phyloP scores from a whole-genome alignment of 305 asterid species.

The Striga hermonthica region DNA sequence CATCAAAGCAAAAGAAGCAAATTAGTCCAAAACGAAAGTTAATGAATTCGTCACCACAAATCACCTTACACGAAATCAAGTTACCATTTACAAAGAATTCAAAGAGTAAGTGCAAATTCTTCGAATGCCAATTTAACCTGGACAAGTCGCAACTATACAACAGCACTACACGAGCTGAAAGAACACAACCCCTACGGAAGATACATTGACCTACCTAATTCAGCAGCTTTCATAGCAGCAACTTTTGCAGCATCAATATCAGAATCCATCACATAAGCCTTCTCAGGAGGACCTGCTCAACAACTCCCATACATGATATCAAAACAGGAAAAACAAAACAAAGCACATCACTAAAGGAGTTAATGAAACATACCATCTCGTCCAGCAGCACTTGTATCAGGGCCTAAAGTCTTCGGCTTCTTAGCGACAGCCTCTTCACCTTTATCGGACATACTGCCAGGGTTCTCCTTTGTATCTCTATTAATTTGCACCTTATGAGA shows the following conservation, averaged over 20 bases:
- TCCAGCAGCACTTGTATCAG: slow-evolving; percentile 38
- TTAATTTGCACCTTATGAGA: no score
- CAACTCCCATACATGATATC: slow-evolving; percentile 26
- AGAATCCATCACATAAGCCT: slow-evolving; percentile 59
- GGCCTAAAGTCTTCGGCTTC: slow-evolving; percentile 52
- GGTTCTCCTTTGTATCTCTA: slow-evolving; percentile 36
- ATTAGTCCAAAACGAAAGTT: slow-evolving; percentile 17
- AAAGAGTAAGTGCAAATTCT: no score
- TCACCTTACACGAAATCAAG: background rate
- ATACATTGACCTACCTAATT: slow-evolving; percentile 52
- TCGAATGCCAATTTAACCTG: no score
- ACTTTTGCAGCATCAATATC: slow-evolving; percentile 91
- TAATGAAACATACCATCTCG: slow-evolving; percentile 41
- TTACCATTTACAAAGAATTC: no score
- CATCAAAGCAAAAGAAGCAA: slow-evolving; percentile 25
- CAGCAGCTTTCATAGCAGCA: slow-evolving; percentile 99
- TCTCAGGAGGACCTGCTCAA: slow-evolving; percentile 50
- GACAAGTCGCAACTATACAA: background rate
- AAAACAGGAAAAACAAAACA: slow-evolving; percentile 5
- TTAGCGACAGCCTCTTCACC: slow-evolving; percentile 50
- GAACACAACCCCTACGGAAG: background rate
- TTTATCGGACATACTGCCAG: slow-evolving; percentile 41
- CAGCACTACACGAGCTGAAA: slow-evolving; percentile 2
- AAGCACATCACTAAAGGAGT: slow-evolving; percentile 15
- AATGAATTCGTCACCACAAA: background rate